These are phyloP conservation scores for Alternaria longipes DNA, from an alignment of 2,329 filamentous ascomycete genomes.

Conservation along the genomic window DNA sequence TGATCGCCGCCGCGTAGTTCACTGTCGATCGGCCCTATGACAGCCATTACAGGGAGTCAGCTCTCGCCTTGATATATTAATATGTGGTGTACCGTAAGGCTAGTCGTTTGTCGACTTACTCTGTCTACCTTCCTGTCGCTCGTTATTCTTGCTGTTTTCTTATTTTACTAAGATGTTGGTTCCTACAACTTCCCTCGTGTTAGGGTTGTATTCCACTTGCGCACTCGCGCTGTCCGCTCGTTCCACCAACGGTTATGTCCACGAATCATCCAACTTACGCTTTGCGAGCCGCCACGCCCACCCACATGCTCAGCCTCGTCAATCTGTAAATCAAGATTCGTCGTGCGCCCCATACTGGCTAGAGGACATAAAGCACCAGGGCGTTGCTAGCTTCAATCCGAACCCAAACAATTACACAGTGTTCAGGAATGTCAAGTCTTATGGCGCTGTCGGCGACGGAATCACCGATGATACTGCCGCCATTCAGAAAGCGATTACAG, in stretches of 20 bases:
- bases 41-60: not conserved
- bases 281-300: conserved; percentile 13
- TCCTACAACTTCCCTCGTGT: not conserved
- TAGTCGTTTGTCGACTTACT: not conserved
- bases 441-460: conserved; percentile 51
- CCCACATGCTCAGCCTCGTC: conserved; percentile 21
- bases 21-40: conserved; percentile 2
- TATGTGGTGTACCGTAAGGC: not conserved
- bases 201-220: conserved; percentile 10
- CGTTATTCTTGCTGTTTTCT: not conserved
- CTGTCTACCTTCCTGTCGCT: conserved; percentile 1
- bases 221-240: conserved; percentile 12
- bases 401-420: conserved; percentile 52
- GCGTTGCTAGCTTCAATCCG: conserved; percentile 50
- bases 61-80: conserved; percentile 4
- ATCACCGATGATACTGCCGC: conserved; percentile 60
- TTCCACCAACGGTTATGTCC: conserved; percentile 9
- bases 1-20: conserved; percentile 7
- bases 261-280: conserved; percentile 19
- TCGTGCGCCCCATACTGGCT: conserved; percentile 52
- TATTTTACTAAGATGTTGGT: conserved; percentile 3
- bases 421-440: conserved; percentile 56
- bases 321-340: conserved; percentile 20
- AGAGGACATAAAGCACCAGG: conserved; percentile 54
- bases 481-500: conserved; percentile 58